Base-by-base conservation (phyloP, 2,329 filamentous ascomycete species). In the Lachnellula occidentalis region DNA sequence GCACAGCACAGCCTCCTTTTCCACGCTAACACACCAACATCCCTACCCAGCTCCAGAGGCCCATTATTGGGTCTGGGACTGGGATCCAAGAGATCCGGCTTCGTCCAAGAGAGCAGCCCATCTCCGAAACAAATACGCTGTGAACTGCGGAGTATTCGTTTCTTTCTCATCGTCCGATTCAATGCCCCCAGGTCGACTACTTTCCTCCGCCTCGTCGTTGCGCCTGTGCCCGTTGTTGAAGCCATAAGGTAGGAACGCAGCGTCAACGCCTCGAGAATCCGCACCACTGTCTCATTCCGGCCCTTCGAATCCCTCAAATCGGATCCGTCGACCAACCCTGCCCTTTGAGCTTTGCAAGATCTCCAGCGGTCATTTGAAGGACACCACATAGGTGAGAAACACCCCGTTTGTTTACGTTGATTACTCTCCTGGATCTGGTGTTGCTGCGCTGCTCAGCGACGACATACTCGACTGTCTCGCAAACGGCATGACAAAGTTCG, bases 361-460 rank as follows among this genome's bases (percentile, higher is more conserved):
- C 45, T 24, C 47, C 34, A 36, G 46, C 50, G 31, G 45, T 36
- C 36, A 39, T 53, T 53, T 53, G 49, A 46, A 50, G 49, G 15
- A 27, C 50, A 52, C 9, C 36, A 43, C 19, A 51, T 19, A 45
- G 36, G 34, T 49, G 21, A 53, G 47, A 45, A 22, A 31, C 12
- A 31, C 27, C 27, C 27, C 9, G 27, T 31, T 31, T 31, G 27
- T 31, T 31, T 31, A 31, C 27, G 9, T 31, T 12, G 27, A 31
- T 11, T 31, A 31, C 27, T 12, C 12, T 3, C 9, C 27, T 31
- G 24, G 31, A 51, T n/a, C n/a, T n/a, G 22, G 24, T 21, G 21
- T 24, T 9, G 12, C 21, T 45, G n/a, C 39, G 14, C 27, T n/a
- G 6, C 37, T 27, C 15, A 36, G 7, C 34, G 15, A 41, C 6